These are phyloP conservation scores for Arthroderma sp. DNA, from an alignment of 2,329 filamentous ascomycete species.

Conservation along the genomic window DNA sequence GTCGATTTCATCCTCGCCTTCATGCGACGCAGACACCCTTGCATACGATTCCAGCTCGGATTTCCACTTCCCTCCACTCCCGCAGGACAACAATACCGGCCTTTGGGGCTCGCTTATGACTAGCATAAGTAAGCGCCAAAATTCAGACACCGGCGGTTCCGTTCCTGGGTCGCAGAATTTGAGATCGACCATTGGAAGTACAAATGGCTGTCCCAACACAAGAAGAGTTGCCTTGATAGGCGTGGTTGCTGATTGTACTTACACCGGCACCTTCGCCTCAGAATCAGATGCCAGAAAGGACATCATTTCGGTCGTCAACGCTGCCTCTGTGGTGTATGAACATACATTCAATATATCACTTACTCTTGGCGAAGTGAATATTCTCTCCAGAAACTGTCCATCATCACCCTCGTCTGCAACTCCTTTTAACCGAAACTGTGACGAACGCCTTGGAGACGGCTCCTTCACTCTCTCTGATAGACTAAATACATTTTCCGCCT, in stretches of 20 bases:
- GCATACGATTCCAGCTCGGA: constrained; percentile 64
- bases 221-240: constrained; percentile 84
- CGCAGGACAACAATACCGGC: constrained; percentile 34
- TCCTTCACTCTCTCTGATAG: constrained; percentile 57
- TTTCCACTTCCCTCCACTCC: constrained; percentile 47
- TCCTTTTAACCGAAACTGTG: constrained; percentile 74
- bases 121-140: constrained; percentile 48
- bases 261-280: constrained; percentile 58
- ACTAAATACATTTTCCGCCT: constrained; percentile 75
- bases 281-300: constrained; percentile 53
- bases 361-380: constrained; percentile 72
- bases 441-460: constrained; percentile 26
- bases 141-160: constrained; percentile 47
- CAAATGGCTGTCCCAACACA: constrained; percentile 75
- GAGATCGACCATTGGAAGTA: constrained; percentile 63
- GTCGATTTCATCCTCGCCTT: constrained; percentile 32
- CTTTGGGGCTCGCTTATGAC: constrained; percentile 57
- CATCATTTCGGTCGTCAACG: constrained; percentile 72
- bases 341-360: constrained; percentile 88
- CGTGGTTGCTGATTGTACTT: constrained; percentile 85
- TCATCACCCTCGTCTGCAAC: constrained; percentile 52
- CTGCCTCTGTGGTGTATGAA: constrained; percentile 79
- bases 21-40: constrained; percentile 65
- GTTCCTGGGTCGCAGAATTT: constrained; percentile 60
- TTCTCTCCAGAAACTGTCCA: constrained; percentile 65